phyloP scores from a whole-genome alignment of 345 rosid species.

The Gossypium rotundifolium region DNA sequence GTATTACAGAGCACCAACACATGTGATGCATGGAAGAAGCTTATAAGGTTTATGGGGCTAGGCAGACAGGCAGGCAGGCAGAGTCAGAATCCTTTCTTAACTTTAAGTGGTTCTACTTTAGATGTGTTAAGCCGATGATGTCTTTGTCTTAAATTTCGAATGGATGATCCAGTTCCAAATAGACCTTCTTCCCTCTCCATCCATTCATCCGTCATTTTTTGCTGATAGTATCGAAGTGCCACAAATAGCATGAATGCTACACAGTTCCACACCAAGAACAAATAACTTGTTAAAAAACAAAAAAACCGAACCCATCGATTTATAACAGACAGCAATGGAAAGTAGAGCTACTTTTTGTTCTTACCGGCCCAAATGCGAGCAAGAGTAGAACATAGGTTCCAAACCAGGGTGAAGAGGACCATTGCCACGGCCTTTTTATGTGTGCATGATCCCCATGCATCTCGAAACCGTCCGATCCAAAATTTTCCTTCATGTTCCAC shows the following conservation, averaged over 20 bases:
- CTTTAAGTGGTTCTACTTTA: constrained; percentile 26
- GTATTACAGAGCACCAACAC: no score
- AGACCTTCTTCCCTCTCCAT: constrained; percentile 1
- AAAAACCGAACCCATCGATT: neutral
- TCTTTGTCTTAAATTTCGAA: neutral
- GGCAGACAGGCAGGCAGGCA: neutral
- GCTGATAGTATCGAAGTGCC: constrained; percentile 69
- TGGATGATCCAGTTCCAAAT: neutral
- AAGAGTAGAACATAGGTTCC: constrained; percentile 65
- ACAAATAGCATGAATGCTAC: constrained; percentile 74
- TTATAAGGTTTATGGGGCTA: neutral
- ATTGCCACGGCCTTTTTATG: constrained; percentile 71
- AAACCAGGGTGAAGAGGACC: constrained; percentile 51
- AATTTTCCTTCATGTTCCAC: constrained; percentile 37
- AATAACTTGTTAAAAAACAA: neutral
- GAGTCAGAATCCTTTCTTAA: constrained; percentile 20
- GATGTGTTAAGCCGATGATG: constrained; percentile 16
- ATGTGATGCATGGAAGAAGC: neutral
- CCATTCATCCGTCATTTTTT: constrained; percentile 32
- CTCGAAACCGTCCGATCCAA: constrained; percentile 53
- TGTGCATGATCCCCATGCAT: constrained; percentile 73
- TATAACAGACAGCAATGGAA: no score
- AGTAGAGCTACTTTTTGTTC: neutral
- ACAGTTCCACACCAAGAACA: neutral
- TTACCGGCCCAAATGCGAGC: constrained; percentile 89